Evolutionary conservation across 1,139 yeast genomes (phyloP).

Genomic region (Yamadazyma atlantica): DNA sequence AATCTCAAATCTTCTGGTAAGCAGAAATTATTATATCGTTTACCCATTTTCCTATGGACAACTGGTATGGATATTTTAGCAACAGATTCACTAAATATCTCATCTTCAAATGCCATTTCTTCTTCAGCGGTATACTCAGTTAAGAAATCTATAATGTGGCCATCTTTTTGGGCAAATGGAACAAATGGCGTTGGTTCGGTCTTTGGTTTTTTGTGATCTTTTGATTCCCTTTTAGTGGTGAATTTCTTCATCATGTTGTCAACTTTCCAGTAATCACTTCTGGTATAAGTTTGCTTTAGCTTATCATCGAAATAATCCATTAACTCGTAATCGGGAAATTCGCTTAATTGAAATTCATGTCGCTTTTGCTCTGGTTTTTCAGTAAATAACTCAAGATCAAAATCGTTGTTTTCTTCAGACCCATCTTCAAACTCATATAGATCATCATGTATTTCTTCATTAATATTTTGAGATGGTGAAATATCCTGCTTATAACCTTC

Average conservation of each 20-base stretch:
- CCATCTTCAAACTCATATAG: conserved; percentile 19
- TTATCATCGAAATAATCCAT: conserved; percentile 76
- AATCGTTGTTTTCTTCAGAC: conserved; percentile 17
- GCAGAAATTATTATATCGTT: conserved; percentile 31
- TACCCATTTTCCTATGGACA: conserved; percentile 17
- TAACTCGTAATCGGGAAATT: conserved; percentile 57
- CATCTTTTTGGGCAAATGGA: conserved; percentile 12
- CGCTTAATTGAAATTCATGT: conserved; percentile 10
- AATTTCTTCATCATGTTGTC: conserved; percentile 45
- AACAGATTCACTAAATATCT: conserved; percentile 51
- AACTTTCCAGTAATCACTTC: conserved; percentile 72
- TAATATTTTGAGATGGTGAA: neutral
- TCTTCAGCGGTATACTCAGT: conserved; percentile 19
- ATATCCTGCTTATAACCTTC: conserved; percentile 27
- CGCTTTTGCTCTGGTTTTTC: neutral
- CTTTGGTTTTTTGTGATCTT: too few species aligned
- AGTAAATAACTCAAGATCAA: conserved; percentile 26
- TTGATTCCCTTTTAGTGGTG: neutral
- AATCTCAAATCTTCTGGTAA: conserved; percentile 76
- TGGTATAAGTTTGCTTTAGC: conserved; percentile 30
- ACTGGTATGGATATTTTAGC: conserved; percentile 29
- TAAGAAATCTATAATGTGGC: conserved; percentile 10
- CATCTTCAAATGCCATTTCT: conserved; percentile 33
- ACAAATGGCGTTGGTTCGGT: too few species aligned
- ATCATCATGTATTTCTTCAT: conserved; percentile 6